Conservation (phyloP, 306 rosid species). For the Medicago ruthenica region DNA sequence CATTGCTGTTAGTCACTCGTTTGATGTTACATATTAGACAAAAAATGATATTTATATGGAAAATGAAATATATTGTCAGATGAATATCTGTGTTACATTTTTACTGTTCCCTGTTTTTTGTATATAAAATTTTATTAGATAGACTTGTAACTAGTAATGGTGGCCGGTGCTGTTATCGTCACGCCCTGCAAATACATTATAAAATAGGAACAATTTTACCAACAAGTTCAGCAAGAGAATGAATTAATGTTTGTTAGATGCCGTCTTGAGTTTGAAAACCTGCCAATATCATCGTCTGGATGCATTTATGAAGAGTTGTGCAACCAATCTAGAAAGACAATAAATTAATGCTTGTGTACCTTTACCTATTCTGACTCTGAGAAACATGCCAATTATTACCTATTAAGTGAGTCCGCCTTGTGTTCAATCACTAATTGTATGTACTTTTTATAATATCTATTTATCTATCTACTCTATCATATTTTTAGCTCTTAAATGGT, state of each 20-base stretch:
- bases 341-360: slow-evolving; percentile 14
- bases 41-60: background rate
- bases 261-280: slow-evolving; percentile 5
- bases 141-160: background rate
- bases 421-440: background rate
- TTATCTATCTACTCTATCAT: slow-evolving; percentile 4
- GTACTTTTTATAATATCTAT: background rate
- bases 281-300: slow-evolving; percentile 18
- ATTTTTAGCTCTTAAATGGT: slow-evolving; percentile 8
- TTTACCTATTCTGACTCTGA: background rate
- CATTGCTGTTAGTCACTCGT: background rate
- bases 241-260: background rate
- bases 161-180: background rate
- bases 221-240: slow-evolving; percentile 10
- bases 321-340: background rate
- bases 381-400: slow-evolving; percentile 12
- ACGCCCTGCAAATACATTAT: slow-evolving; percentile 17
- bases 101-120: background rate
- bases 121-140: background rate
- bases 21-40: background rate
- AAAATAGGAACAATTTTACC: background rate
- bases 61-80: background rate
- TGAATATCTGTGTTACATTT: background rate
- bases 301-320: slow-evolving; percentile 1
- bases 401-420: slow-evolving; percentile 3